Conservation (phyloP, 2,329 filamentous ascomycete species). For the Orbilia blumenaviensis region DNA sequence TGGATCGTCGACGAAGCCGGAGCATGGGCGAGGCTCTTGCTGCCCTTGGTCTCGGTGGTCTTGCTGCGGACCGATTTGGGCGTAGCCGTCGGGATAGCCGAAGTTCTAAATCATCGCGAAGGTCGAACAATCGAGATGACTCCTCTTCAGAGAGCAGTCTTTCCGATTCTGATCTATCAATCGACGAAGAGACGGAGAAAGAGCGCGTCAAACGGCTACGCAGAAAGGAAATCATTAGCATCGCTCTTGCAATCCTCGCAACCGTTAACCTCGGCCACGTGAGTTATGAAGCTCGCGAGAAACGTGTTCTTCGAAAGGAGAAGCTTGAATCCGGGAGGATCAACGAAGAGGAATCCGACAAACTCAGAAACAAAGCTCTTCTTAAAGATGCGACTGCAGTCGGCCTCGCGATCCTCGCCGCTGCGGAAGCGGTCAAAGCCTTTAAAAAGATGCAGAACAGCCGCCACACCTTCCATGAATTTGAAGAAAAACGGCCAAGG, state of each 20-base stretch:
- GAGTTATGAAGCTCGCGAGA: constrained; percentile 42
- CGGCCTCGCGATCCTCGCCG: constrained; percentile 44
- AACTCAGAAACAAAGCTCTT: constrained; percentile 24
- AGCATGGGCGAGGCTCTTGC: constrained; percentile 32
- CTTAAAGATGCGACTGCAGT: constrained; percentile 45
- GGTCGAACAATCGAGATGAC: background rate
- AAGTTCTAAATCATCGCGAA: background rate
- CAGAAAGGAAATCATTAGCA: constrained; percentile 42
- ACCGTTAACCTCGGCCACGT: constrained; percentile 41
- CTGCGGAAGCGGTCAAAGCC: constrained; percentile 36
- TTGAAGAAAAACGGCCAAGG: constrained; percentile 15
- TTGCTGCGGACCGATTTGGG: constrained; percentile 39
- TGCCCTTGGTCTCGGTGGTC: constrained; percentile 40
- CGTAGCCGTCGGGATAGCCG: constrained; percentile 29
- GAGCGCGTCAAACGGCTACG: constrained; percentile 40
- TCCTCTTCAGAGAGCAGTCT: constrained; percentile 45
- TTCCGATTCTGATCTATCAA: constrained; percentile 46
- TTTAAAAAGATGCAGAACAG: constrained; percentile 26
- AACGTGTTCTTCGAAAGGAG: constrained; percentile 37
- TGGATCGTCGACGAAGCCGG: constrained; percentile 35
- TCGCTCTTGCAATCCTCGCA: constrained; percentile 49
- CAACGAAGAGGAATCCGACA: constrained; percentile 35
- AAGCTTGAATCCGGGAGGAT: constrained; percentile 45
- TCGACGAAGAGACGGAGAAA: constrained; percentile 32
- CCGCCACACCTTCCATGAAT: constrained; percentile 20